Percentiles rank a stretch among this genome's conserved stretches.
Conservation (phyloP, 139 green algal species). For the Edaphochlamys debaryana region DNA sequence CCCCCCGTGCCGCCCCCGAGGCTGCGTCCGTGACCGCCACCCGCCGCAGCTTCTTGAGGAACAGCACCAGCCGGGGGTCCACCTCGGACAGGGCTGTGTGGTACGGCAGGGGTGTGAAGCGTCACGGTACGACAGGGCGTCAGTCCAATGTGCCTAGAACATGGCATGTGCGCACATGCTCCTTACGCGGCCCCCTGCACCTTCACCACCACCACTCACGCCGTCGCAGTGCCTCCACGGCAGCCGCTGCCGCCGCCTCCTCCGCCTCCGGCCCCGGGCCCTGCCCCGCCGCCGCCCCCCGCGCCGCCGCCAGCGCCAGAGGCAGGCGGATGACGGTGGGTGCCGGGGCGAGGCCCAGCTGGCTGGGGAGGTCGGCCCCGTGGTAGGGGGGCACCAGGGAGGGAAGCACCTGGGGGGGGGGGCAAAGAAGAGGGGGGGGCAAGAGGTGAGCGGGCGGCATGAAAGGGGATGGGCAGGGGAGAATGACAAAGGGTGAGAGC, state of each 20-base stretch:
- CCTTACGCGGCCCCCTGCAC: no score
- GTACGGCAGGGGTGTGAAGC: neutral
- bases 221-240: neutral
- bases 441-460: no score
- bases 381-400: neutral
- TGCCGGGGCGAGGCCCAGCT: conserved; percentile 1
- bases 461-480: no score
- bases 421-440: no score
- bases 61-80: conserved; percentile 58
- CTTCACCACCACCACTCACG: neutral
- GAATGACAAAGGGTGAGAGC: no score
- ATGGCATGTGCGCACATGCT: no score
- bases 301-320: neutral
- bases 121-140: no score
- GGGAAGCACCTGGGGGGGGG: no score
- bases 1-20: neutral
- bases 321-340: neutral
- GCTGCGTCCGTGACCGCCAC: conserved; percentile 41
- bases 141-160: no score
- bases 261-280: neutral
- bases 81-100: conserved; percentile 6
- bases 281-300: neutral
- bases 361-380: conserved; percentile 3
- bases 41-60: conserved; percentile 50
- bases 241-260: neutral